Evolutionary conservation across 2,329 filamentous ascomycete genomes (phyloP).

Genomic region (Cladosporium oxysporum): DNA sequence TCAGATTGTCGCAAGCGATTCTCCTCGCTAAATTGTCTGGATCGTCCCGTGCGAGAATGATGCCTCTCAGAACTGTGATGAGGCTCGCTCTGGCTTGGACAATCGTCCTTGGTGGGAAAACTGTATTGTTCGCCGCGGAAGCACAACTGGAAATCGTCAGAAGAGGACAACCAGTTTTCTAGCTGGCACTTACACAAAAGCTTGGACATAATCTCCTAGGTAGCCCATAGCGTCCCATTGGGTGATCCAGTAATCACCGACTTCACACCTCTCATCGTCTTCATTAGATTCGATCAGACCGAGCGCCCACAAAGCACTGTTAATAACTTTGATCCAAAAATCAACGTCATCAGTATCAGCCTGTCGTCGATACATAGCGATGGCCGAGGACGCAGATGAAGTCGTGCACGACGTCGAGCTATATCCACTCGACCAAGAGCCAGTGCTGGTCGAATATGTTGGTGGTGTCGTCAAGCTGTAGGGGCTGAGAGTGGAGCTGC

Average conservation of each 20-base stretch:
- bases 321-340: background rate
- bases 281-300: background rate
- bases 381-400: background rate
- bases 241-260: slow-evolving; percentile 10
- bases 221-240: slow-evolving; percentile 1
- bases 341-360: background rate
- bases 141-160: slow-evolving; percentile 11
- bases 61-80: background rate
- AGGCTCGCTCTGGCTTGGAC: slow-evolving; percentile 5
- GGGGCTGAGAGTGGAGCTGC: background rate
- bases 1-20: slow-evolving; percentile 12
- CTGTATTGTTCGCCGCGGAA: background rate
- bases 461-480: background rate
- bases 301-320: slow-evolving; percentile 12
- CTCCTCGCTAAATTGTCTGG: background rate
- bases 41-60: background rate
- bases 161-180: background rate
- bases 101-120: slow-evolving; percentile 6
- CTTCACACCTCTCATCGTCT: background rate
- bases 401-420: slow-evolving; percentile 2
- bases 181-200: background rate
- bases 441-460: background rate
- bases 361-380: slow-evolving; percentile 2
- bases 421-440: background rate
- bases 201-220: slow-evolving; percentile 2